Percentiles rank a stretch among this genome's conserved stretches.
phyloP scores from a whole-genome alignment of 768 basidiomycete species.

The Boletus barrowsii region DNA sequence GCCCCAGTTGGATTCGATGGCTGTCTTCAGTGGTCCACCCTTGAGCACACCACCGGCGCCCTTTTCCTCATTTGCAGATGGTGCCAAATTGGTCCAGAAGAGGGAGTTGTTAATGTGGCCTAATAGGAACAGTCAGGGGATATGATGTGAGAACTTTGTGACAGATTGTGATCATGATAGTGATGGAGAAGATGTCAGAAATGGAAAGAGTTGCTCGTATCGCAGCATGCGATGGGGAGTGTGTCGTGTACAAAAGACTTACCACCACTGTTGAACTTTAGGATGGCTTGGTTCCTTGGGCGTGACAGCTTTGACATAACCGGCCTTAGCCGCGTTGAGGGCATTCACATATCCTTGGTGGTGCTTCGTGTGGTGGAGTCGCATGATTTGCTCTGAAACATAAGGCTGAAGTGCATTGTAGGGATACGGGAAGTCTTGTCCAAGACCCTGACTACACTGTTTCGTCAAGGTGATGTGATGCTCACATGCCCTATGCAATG shows the following conservation, averaged over 20 bases:
- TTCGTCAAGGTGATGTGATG: conserved; percentile 80
- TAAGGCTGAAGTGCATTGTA: conserved; percentile 94
- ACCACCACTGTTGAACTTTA: conserved; percentile 98
- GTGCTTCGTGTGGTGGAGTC: conserved; percentile 91
- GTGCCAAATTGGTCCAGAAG: conserved; percentile 94
- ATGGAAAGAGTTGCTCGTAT: not conserved
- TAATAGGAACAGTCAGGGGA: too few species aligned
- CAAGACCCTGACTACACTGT: conserved; percentile 86
- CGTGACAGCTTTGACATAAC: conserved; percentile 65
- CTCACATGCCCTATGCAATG: conserved; percentile 81
- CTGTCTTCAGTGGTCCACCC: conserved; percentile 63
- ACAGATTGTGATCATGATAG: conserved; percentile 8
- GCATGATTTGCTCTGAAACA: conserved; percentile 91
- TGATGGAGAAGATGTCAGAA: not conserved
- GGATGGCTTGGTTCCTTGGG: conserved; percentile 82
- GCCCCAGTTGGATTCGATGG: conserved; percentile 65
- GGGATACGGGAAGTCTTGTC: conserved; percentile 84
- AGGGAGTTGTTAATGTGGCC: too few species aligned
- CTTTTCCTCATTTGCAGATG: conserved; percentile 48
- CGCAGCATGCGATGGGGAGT: too few species aligned
- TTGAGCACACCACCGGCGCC: conserved; percentile 59
- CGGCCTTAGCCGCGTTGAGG: conserved; percentile 84
- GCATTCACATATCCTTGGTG: conserved; percentile 94
- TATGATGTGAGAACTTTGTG: not conserved
- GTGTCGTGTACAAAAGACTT: conserved; percentile 22